Percentiles rank a stretch among this genome's conserved stretches.
These are phyloP conservation scores for Penicillium sp. DNA, from an alignment of 2,329 filamentous ascomycete species.

Conservation along the genomic window DNA sequence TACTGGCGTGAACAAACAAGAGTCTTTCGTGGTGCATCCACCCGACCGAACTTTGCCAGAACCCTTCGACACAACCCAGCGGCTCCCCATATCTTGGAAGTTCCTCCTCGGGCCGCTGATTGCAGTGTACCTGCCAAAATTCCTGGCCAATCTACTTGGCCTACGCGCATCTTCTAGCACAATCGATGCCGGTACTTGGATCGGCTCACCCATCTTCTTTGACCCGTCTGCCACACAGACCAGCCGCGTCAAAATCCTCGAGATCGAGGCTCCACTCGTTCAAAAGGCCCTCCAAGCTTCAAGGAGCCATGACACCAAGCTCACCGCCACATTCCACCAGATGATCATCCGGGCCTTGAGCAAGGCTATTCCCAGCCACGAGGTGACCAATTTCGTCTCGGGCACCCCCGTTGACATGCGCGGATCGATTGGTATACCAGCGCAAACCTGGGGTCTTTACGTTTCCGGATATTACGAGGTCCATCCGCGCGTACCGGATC, in stretches of 20 bases:
- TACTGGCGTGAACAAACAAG: background rate
- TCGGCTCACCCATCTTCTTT: constrained; percentile 28
- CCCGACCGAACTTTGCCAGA: constrained; percentile 26
- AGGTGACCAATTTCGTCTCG: constrained; percentile 37
- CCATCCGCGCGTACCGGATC: constrained; percentile 15
- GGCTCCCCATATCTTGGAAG: constrained; percentile 45
- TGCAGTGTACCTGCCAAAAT: constrained; percentile 37
- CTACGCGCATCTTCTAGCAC: constrained; percentile 29
- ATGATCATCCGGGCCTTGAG: constrained; percentile 42
- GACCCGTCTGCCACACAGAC: constrained; percentile 19
- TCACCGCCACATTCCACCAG: constrained; percentile 45
- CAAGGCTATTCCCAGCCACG: constrained; percentile 22
- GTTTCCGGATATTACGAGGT: constrained; percentile 30
- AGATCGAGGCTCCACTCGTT: constrained; percentile 31
- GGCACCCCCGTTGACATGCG: constrained; percentile 46
- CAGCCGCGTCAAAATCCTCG: constrained; percentile 34
- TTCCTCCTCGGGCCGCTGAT: constrained; percentile 45
- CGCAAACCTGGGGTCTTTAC: constrained; percentile 40
- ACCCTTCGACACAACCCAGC: constrained; percentile 40
- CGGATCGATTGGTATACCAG: constrained; percentile 28
- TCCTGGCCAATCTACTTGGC: constrained; percentile 33
- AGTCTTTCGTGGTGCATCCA: constrained; percentile 15
- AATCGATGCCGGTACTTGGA: constrained; percentile 35
- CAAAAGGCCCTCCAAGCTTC: constrained; percentile 29
- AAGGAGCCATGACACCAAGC: constrained; percentile 36